Base-by-base conservation (phyloP, 2,329 filamentous ascomycete genomes). In the Diaporthe sp. region DNA sequence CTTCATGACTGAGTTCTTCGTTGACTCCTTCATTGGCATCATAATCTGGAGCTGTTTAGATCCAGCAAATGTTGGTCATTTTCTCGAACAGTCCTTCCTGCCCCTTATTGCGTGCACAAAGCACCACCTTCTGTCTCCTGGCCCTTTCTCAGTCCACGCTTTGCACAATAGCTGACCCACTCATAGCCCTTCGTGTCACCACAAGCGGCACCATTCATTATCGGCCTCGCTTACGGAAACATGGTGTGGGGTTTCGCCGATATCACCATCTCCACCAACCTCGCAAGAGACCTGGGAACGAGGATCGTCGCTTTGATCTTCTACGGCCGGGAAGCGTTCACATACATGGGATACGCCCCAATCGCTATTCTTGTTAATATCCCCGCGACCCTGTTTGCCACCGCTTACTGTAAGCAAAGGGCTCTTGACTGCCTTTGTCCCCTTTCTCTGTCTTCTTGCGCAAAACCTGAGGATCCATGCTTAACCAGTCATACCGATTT, bases 1-100 rank as follows among this genome's bases (percentile, higher is more conserved):
- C 0, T 90, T 92, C 82, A 80, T 91, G 71, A 88, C 88, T 75
- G 90, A 92, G 79, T 92, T 90, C 80, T 90, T 92, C 78, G 89
- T 90, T 39, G 88, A 90, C 79, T 84, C 82, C 73, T 91, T 91
- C 81, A 88, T 92, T 73, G 87, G 86, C 39, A 84, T 91, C 75
- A 82, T 91, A 20, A 91, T 92, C 80, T 92, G 90, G 89, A 86
- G 89, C 10, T 85, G 84, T 61, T 84, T 91, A 44, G 90, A 92
- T 80, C 88, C 88, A 0, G 88, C 89, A 15, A 92, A 92, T 80
- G 71, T 76, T 8, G n/a, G 67, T 75, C n/a, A 20, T n/a, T 25
- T 17, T 39, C 17, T 13, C 34, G 8, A 37, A 8, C 6, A 28
- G n/a, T n/a, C 5, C 25, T 57, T 12, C 28, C 9, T 20, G 4